Base-by-base conservation (phyloP, 176 grass and related monocot species). In the Raddia guianensis region DNA sequence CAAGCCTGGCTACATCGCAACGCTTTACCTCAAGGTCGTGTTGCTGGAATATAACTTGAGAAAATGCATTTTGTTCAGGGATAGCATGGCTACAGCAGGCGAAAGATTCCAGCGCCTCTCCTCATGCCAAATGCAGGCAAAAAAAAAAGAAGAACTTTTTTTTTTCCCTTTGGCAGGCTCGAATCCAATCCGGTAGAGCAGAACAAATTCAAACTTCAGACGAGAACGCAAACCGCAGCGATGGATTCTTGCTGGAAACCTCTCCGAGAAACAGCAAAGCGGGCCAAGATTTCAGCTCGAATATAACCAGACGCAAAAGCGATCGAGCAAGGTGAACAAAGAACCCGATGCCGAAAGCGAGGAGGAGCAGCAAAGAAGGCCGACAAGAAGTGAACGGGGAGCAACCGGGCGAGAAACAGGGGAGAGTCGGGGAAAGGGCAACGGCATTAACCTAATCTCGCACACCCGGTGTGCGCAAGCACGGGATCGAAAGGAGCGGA, bases 1-100 rank as follows among this genome's bases (percentile, higher is more conserved):
- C 63, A 88, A 70, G 51, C 18, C 27, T 27, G 27, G 27, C 27
- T 27, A 27, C 27, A 27, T 70, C 57, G 49, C 44, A 9, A 9
- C 14, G 53, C 13, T 32, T 79, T 87, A 76, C 85, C 77, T 87
- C 33, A 63, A 49, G 51, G 65, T 70, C 18, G 80, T 85, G 70
- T 64, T 90, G 77, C 86, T 85, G 12, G 81, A 88, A 70, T 93
- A 84, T 43, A 81, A 70, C 80, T 76, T 87, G 48, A 92, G 84
- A 51, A 93, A 93, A 83, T 90, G 84, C 84, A 82, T 80, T 72
- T 84, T 89, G 76, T 66, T 80, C 77, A 83, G 43, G 20, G 75
- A 86, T 5, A 89, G 44, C 80, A 76, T 66, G 58, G 2, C 21
- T 59, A 74, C 21, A 68, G 2, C 49, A 89, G 62, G 55, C 45